phyloP scores from a whole-genome alignment of 1,284 basidiomycete genomes.

The Schizopora paradoxa region DNA sequence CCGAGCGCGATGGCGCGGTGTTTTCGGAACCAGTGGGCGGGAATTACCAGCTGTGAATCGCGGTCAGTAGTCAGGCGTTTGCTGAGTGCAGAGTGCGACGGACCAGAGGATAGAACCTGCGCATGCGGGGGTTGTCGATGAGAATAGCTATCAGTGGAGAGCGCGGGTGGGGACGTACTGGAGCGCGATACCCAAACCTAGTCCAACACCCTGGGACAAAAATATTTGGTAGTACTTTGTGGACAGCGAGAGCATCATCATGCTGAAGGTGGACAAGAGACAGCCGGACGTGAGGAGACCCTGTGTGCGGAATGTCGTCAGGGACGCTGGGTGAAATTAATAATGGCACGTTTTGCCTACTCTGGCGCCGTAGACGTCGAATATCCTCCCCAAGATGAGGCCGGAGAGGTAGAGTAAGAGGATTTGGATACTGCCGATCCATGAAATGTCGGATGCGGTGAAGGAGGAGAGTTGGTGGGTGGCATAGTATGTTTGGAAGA shows the following conservation, averaged over 20 bases:
- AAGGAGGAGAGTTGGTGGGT: constrained; percentile 10
- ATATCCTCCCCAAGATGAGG: constrained; percentile 14
- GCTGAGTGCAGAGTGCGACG: background rate
- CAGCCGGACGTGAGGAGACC: constrained; percentile 15
- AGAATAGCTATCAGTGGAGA: background rate
- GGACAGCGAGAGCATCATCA: constrained; percentile 16
- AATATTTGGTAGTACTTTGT: constrained; percentile 19
- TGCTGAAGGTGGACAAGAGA: constrained; percentile 17
- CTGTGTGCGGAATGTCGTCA: background rate
- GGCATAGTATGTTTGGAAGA: constrained; percentile 18
- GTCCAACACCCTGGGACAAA: constrained; percentile 15
- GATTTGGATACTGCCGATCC: constrained; percentile 19
- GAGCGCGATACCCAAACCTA: constrained; percentile 17
- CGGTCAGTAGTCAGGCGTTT: background rate
- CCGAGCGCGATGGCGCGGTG: constrained; percentile 44
- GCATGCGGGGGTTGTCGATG: background rate
- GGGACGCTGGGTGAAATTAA: background rate
- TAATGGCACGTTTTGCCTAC: constrained; percentile 1
- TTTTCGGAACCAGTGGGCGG: constrained; percentile 21
- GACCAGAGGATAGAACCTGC: constrained; percentile 17
- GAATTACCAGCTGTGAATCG: constrained; percentile 14
- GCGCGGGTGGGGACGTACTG: constrained; percentile 9
- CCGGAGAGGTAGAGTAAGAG: constrained; percentile 17
- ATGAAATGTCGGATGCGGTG: constrained; percentile 18
- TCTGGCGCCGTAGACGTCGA: constrained; percentile 16